Base-by-base conservation (phyloP, 2,329 filamentous ascomycete genomes). In the Trichoderma atrobrunneum region DNA sequence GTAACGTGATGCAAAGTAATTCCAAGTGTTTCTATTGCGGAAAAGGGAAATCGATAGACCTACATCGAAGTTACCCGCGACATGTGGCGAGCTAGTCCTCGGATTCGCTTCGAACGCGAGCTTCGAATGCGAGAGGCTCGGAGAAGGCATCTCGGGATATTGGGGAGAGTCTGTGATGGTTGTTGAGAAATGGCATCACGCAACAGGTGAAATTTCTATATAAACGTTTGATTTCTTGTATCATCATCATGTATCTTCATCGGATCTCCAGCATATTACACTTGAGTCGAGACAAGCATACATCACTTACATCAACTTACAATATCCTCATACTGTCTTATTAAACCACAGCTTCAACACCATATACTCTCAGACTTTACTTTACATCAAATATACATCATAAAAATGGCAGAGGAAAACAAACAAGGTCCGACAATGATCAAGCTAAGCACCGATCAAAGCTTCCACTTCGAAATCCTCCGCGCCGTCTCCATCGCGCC, bases 391-490 rank as follows among this genome's bases (percentile, higher is more conserved):
- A 39, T 1, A 32, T 1, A 51, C 24, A 28, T 7, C 39, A 7
- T 36, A 14, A 70, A 34, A 26, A 54, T 28, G 39, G 5, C 39
- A 36, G 30, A 62, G 30, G 12, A 51, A 48, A 28, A 11, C 26
- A 69, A 48, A 1, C 51, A 57, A 7, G 11, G 24, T 16, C 5
- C 36, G 4, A 4, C 39, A 2, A 77, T 77, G 74, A 61, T 75
- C 6, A 75, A 74, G 26, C 72, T 78, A 18, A 77, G 60, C 70
- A 11, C 72, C 11, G 76, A 78, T 65, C 21, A 69, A 18, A 71
- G 66, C 62, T 78, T 78, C 66, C 74, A 78, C 73, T 78, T 73
- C 21, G 74, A 78, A 65, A 75, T 78, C 56, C 76, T 78, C 14
- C 77, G 77, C 66, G 72, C 73, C 16, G 54, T 78, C 3, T 72